Evolutionary conservation across 75 land plant species (phyloP), one percentile per base, ranked within the genome.

Genomic region (Pinus albicaulis): DNA sequence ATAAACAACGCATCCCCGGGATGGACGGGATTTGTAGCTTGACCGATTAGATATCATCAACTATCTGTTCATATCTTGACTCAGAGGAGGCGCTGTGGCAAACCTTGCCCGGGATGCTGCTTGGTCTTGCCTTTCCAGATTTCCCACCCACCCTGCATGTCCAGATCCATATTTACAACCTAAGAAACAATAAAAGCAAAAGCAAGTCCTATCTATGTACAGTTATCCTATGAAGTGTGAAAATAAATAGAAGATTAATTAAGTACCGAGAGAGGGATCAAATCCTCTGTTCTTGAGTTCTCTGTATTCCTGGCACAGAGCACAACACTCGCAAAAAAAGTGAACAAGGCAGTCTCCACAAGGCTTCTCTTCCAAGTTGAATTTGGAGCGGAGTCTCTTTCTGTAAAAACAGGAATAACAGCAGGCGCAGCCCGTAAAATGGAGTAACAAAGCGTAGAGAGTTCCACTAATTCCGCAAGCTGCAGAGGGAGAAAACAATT

Each of bases 271-370:
- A 55, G 61, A 41, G 31, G 83, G 82, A 38, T 80, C n/a, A 52
- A 81, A n/a, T 55, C 83, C 77, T 14, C 83, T 85, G 53, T 74
- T 73, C 14, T 73, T 28, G 19, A 82, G 77, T 57, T 82, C 84
- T 19, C 84, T 79, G 78, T 81, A 44, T 22, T 74, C 79, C 15
- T 80, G 84, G 68, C 78, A 55, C 15, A 82, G 48, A 36, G 84
- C 82, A 69, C 77, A 82, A 13, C 53, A 65, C 24, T 55, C 20
- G 5, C 84, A 82, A 17, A 69, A 82, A 22, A 7, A 68, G 23
- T 82, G 85, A 57, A 65, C 72, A 82, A 71, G 74, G 58, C 25
- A 64, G 22, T 82, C 83, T 24, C 58, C 66, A 31, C 84, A 82
- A 10, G 84, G 77, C 36, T 55, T n/a, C 22, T 25, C 76, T 12